These are phyloP conservation scores for Nakazawaea sp. DNA, from an alignment of 805 yeast genomes.

Conservation along the genomic window DNA sequence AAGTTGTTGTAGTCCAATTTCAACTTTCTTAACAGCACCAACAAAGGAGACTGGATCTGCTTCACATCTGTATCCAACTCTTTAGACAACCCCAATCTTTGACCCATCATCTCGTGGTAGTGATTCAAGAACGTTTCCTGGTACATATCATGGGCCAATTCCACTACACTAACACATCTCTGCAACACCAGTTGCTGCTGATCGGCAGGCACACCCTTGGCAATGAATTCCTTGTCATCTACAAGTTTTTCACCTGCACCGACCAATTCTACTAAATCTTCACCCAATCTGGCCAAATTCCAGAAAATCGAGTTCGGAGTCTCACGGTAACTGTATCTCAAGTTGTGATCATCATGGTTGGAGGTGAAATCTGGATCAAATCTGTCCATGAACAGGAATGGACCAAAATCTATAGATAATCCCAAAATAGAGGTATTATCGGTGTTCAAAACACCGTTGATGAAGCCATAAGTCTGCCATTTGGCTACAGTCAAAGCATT, in stretches of 20 bases:
- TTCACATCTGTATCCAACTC: constrained; percentile 32
- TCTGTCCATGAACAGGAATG: constrained; percentile 84
- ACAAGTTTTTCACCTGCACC: constrained; percentile 61
- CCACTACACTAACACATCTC: constrained; percentile 62
- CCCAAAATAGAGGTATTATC: constrained; percentile 93
- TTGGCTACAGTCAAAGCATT: constrained; percentile 75
- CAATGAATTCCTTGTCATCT: constrained; percentile 32
- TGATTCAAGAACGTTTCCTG: constrained; percentile 52
- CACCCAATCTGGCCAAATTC: constrained; percentile 83
- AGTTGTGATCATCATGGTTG: constrained; percentile 74
- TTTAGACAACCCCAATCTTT: constrained; percentile 60
- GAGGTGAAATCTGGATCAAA: constrained; percentile 82
- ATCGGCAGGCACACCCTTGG: constrained; percentile 38
- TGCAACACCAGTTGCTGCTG: constrained; percentile 42
- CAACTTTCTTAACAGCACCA: constrained; percentile 52
- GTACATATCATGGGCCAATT: constrained; percentile 57
- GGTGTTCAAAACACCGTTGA: constrained; percentile 92
- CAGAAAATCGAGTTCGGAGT: constrained; percentile 89
- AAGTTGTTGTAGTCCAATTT: constrained; percentile 77
- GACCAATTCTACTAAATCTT: constrained; percentile 71
- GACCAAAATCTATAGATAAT: constrained; percentile 87
- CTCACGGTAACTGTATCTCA: constrained; percentile 74
- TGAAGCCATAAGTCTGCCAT: constrained; percentile 89
- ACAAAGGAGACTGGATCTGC: constrained; percentile 48
- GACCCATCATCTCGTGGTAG: constrained; percentile 51